phyloP scores from a whole-genome alignment of 2,329 filamentous ascomycete species.

The Sordariomycetes sp. region DNA sequence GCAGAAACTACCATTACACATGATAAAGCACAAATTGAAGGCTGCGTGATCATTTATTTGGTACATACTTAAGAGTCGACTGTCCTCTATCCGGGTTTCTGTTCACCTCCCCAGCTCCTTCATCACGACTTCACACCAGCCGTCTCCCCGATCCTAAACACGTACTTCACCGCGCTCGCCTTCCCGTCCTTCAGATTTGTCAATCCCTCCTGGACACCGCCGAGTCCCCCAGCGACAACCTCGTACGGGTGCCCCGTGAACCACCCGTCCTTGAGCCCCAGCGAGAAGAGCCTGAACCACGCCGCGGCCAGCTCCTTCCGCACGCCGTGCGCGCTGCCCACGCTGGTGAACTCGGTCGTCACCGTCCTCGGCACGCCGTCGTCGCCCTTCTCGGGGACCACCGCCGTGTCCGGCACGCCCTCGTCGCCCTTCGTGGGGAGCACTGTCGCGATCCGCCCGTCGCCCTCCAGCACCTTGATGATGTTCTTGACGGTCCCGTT shows the following conservation, averaged over 20 bases:
- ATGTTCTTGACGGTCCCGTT: neutral
- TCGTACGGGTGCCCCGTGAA: constrained; percentile 7
- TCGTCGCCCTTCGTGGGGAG: neutral
- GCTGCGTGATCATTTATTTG: too few species aligned
- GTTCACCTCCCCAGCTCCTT: too few species aligned
- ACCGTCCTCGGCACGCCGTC: neutral
- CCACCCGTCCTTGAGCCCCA: constrained; percentile 9
- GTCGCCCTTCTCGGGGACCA: neutral
- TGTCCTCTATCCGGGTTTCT: too few species aligned
- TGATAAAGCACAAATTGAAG: too few species aligned
- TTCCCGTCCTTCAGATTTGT: constrained; percentile 6
- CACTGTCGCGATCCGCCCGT: neutral
- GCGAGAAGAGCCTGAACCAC: neutral
- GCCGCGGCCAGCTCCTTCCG: neutral
- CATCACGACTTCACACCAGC: neutral
- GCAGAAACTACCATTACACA: too few species aligned
- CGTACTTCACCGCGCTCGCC: constrained; percentile 4
- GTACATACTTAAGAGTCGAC: too few species aligned
- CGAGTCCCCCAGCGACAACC: constrained; percentile 7
- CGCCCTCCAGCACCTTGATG: neutral
- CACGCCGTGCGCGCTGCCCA: neutral
- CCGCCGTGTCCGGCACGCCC: neutral
- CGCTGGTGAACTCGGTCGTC: neutral
- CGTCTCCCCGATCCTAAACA: neutral
- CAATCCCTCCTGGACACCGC: constrained; percentile 6